Evolutionary conservation across 2,329 filamentous ascomycete genomes (phyloP), one percentile per base, ranked within the genome.

Genomic region (Aspergillus bombycis): DNA sequence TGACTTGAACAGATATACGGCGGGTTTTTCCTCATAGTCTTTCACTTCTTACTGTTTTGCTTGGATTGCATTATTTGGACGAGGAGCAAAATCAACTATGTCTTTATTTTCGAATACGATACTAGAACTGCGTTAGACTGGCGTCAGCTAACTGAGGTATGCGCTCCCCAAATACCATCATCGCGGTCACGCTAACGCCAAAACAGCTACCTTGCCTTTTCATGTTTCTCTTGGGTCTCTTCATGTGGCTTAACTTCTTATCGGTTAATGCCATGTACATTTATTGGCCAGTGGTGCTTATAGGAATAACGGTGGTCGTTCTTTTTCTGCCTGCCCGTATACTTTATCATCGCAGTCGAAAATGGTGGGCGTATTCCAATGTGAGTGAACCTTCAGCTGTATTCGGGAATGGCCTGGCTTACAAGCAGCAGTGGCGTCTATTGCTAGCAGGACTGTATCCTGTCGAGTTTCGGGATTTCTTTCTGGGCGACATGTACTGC

Each of bases 381-480:
- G 91, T 94, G 77, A 81, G 91, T 83, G 21, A 30, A 5, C 16
- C 32, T 21, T 14, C 28, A 16, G 4, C 16, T 16, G 23, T 3
- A 2, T 26, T 57, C 23, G 10, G 12, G 62, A 32, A 21, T 6
- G 19, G 2, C 36, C 48, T 43, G 54, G 41, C 68, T 74, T 10
- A 76, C 63, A 34, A 14, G 12, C 14, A 45, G 10, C 67, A 95
- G 90, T 96, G 91, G 86, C 91, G 95, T 65, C 83, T 98, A 21
- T 81, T 96, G 59, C 85, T 94, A 56, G 92, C 94, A 16, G 94
- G 94, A 4, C 76, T 96, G 23, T 97, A 96, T 72, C 93, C 93
- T 1, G 95, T 99, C 57, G 94, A 98, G 75, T 99, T 98, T 76
- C 88, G 94, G 62, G 95, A 99, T 78, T 98, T 99, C 80, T 98